These are phyloP conservation scores for Stellera chamaejasme DNA, from an alignment of 345 rosid species.

Conservation along the genomic window DNA sequence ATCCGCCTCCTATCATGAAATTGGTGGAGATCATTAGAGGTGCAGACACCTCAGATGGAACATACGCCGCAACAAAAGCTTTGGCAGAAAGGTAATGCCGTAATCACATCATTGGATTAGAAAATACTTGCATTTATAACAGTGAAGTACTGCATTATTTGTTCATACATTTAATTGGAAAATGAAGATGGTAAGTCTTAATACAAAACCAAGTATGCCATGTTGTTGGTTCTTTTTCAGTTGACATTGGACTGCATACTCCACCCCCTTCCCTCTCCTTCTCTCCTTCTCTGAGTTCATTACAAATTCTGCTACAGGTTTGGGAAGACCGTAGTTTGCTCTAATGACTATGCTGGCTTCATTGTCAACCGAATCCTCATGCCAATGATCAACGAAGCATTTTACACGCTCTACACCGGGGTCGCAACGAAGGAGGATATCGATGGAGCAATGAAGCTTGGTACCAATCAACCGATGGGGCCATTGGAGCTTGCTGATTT, in stretches of 20 bases:
- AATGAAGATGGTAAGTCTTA: not conserved
- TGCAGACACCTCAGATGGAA: slow-evolving; percentile 78
- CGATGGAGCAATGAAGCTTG: slow-evolving; percentile 82
- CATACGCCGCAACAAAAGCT: slow-evolving; percentile 45
- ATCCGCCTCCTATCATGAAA: slow-evolving; percentile 97
- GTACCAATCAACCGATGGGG: slow-evolving; percentile 91
- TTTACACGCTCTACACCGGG: slow-evolving; percentile 70
- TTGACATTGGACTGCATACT: not conserved
- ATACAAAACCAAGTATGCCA: no score
- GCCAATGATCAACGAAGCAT: slow-evolving; percentile 98
- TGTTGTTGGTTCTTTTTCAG: not conserved
- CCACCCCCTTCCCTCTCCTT: not conserved
- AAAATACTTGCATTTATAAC: not conserved
- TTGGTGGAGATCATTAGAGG: slow-evolving; percentile 83
- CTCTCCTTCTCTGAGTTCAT: not conserved
- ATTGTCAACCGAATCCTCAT: slow-evolving; percentile 81
- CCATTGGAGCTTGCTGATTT: slow-evolving; percentile 82
- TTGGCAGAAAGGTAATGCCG: slow-evolving; percentile 66
- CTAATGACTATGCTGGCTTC: slow-evolving; percentile 76
- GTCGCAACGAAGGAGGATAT: slow-evolving; percentile 93
- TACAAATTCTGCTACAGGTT: slow-evolving; percentile 33
- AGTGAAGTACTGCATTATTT: not conserved
- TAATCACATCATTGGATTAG: slow-evolving; percentile 4
- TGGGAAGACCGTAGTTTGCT: slow-evolving; percentile 69
- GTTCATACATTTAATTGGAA: not conserved